Percentiles rank a stretch among this genome's conserved stretches.
Conservation (phyloP, 306 rosid genomes). For the Cicer judaicum region DNA sequence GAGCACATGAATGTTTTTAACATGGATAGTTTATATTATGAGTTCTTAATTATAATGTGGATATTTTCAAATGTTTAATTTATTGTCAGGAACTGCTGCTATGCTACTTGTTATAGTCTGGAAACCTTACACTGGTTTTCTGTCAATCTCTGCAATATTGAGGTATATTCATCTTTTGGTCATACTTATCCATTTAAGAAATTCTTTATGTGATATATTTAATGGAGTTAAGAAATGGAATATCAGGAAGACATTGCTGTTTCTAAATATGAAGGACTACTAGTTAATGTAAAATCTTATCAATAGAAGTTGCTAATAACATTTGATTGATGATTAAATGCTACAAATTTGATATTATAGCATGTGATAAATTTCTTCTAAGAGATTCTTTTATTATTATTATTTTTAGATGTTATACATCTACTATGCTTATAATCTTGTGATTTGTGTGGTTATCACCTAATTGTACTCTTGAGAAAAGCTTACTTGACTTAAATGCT, state of each 20-base stretch:
- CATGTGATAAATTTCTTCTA: too few species aligned
- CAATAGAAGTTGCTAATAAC: constrained; percentile 9
- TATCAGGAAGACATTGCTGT: neutral
- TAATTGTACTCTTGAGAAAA: too few species aligned
- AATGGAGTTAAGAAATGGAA: constrained; percentile 27
- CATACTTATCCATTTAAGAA: constrained; percentile 20
- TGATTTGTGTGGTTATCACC: too few species aligned
- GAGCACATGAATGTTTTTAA: constrained; percentile 9
- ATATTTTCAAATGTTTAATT: constrained; percentile 40
- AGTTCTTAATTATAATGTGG: constrained; percentile 25
- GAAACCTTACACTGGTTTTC: constrained; percentile 77
- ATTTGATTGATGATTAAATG: constrained; percentile 25
- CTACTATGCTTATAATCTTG: too few species aligned
- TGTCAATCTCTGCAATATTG: constrained; percentile 73
- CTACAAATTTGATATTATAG: constrained; percentile 1
- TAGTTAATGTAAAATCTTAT: constrained; percentile 32
- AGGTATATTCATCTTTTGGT: constrained; percentile 58
- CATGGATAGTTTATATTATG: neutral
- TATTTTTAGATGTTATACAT: too few species aligned
- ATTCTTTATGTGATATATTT: constrained; percentile 30
- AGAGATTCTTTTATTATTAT: too few species aligned
- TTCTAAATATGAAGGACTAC: constrained; percentile 33
- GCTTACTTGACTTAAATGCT: too few species aligned
- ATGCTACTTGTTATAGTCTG: constrained; percentile 92
- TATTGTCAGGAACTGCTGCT: constrained; percentile 87